Conservation (phyloP, 495 filamentous ascomycete species). For the Aspergillus indologenus region DNA sequence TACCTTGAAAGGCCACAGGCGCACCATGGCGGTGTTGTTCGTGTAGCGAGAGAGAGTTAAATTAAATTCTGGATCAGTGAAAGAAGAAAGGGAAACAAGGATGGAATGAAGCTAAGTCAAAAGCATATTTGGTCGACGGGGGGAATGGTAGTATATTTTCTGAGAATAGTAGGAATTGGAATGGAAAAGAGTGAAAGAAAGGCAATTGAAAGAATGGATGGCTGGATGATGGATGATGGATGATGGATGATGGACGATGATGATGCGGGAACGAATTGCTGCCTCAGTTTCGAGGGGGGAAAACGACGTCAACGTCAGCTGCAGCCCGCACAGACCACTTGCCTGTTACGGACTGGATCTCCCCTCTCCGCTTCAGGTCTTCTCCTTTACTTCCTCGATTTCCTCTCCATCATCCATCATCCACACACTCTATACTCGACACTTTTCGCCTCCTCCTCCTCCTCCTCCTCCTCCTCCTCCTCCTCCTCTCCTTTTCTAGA, state of each 20-base stretch:
- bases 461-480: too few species aligned
- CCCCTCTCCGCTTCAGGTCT: neutral
- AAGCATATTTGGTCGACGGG: constrained; percentile 1
- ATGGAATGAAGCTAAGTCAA: constrained; percentile 2
- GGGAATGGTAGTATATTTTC: neutral
- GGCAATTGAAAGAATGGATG: neutral
- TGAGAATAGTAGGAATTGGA: constrained; percentile 2
- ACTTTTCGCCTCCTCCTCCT: too few species aligned
- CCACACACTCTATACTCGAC: too few species aligned
- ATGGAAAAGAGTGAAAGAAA: neutral
- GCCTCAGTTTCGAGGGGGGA: too few species aligned
- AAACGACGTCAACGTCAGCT: constrained; percentile 5
- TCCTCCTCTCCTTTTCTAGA: too few species aligned
- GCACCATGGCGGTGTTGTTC: constrained; percentile 61
- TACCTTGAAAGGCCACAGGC: constrained; percentile 79
- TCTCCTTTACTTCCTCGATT: neutral
- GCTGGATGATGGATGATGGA: neutral
- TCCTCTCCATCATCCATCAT: too few species aligned
- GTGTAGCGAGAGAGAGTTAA: too few species aligned
- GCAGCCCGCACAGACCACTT: constrained; percentile 8
- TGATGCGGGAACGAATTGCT: neutral
- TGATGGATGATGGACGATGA: neutral
- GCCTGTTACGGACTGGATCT: neutral
- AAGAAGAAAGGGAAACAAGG: neutral
- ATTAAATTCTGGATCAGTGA: constrained; percentile 28